These are phyloP conservation scores for Xylaria sp. DNA, from an alignment of 2,329 filamentous ascomycete species.

Conservation along the genomic window DNA sequence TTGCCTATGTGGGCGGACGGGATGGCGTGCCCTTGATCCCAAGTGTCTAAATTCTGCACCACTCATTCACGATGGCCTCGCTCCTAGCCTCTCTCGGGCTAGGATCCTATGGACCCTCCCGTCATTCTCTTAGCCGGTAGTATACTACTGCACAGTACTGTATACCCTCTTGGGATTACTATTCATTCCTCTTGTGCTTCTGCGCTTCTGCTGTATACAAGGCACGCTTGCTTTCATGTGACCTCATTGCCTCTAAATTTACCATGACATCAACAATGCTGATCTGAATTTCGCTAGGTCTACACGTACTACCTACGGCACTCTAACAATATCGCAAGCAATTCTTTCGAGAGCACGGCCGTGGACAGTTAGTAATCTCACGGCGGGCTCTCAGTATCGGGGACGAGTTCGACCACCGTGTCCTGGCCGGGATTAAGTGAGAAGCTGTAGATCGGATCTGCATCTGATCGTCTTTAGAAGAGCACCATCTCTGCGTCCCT, in stretches of 20 bases:
- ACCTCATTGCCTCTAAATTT: slow-evolving; percentile 18
- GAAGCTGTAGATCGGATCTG: slow-evolving; percentile 33
- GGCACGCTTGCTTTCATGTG: not conserved
- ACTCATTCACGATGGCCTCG: slow-evolving; percentile 23
- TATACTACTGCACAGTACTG: not conserved
- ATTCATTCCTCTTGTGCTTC: slow-evolving; percentile 3
- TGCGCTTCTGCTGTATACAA: not conserved
- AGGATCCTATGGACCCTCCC: slow-evolving; percentile 17
- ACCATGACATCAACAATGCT: slow-evolving; percentile 42
- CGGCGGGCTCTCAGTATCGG: not conserved
- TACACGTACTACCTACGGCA: slow-evolving; percentile 23
- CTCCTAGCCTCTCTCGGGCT: slow-evolving; percentile 7
- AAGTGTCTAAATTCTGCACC: slow-evolving; percentile 17
- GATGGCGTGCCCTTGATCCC: slow-evolving; percentile 24
- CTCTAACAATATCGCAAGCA: slow-evolving; percentile 25
- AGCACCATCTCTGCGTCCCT: slow-evolving; percentile 14
- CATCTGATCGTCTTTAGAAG: slow-evolving; percentile 29
- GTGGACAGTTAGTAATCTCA: slow-evolving; percentile 25
- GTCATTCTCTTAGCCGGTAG: slow-evolving; percentile 9
- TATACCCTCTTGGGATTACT: slow-evolving; percentile 32
- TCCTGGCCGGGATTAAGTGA: slow-evolving; percentile 16
- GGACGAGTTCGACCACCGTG: slow-evolving; percentile 18
- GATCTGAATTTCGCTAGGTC: slow-evolving; percentile 45
- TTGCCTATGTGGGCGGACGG: slow-evolving; percentile 5
- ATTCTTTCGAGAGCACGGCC: slow-evolving; percentile 28